Evolutionary conservation across 768 basidiomycete species (phyloP), one percentile per base, ranked within the genome.

Genomic region (Boletus fagicola): DNA sequence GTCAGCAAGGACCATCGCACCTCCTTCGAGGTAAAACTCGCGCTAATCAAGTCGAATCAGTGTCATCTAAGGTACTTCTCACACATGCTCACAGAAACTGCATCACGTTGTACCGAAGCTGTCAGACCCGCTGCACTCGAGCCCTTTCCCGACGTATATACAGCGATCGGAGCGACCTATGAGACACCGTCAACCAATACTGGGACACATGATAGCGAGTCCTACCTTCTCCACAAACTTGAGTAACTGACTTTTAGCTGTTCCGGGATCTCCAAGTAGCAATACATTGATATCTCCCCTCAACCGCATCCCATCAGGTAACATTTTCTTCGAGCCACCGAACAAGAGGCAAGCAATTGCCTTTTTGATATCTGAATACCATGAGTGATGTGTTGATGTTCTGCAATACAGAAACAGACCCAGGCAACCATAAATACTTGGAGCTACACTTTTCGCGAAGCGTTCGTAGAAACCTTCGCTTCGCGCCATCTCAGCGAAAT

Each of bases 1-100:
- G 70, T 99, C 97, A 1, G 97, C 97, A 38, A 98, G 84, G 7
- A 99, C 97, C 97, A 99, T 98, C 2, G 97, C 97, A 24, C 97
- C 97, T 9, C 97, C 97, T 78, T 99, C 97, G 7, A 99, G 83
- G 74, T 97, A 98, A 74, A 99, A 98, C 72, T 99, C 97, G 45
- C 97, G 85, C 94, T 98, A 60, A 26, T 59, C 13, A 53, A 36
- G 56, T 31, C 24, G 8, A 31, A 24, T 58, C 18, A 68, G 57
- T 28, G 30, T 53, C 31, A 49, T 44, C 3, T 28, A 50, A 38
- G 13, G 5, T 5, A 24, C 40, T 53, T 48, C 16, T 33, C 35
- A 36, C 18, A 18, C 10, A 53, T 20, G 76, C 90, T 57, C 65
- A 96, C 95, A 20, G 94, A 94, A 43, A 88, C 82, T 3, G 92